Conservation (phyloP, 306 rosid genomes). For the Sicyos baderoa region DNA sequence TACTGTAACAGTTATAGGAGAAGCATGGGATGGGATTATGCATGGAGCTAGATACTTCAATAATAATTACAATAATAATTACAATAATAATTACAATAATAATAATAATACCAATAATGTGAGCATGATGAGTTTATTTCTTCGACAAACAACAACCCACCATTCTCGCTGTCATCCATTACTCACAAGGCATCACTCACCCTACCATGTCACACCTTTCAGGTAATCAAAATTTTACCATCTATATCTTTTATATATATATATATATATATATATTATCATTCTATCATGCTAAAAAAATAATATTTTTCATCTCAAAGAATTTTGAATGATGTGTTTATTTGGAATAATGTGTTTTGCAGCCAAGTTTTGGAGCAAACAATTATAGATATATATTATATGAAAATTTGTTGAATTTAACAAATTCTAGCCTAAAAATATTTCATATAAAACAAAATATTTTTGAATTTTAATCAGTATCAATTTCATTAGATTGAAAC, state of each 20-base stretch:
- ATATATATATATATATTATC: too few species aligned
- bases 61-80: background rate
- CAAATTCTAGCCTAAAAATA: too few species aligned
- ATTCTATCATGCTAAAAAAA: too few species aligned
- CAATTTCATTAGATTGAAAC: too few species aligned
- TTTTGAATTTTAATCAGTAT: too few species aligned
- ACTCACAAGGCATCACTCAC: background rate
- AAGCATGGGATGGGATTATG: background rate
- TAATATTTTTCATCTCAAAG: too few species aligned
- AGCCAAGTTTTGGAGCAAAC: background rate
- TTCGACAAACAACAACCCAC: slow-evolving; percentile 1
- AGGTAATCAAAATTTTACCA: background rate
- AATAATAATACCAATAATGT: too few species aligned
- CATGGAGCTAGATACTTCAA: background rate
- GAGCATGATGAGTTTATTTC: background rate
- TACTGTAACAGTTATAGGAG: background rate
- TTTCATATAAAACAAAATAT: too few species aligned
- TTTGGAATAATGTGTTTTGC: background rate
- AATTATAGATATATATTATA: too few species aligned
- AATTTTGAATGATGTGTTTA: background rate
- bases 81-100: background rate
- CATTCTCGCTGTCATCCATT: background rate
- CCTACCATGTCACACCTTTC: background rate
- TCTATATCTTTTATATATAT: too few species aligned
- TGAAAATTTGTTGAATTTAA: too few species aligned